Percentiles rank a stretch among this genome's conserved stretches.
phyloP scores from a whole-genome alignment of 331 rosid genomes.

The Erythrophleum ivorense region DNA sequence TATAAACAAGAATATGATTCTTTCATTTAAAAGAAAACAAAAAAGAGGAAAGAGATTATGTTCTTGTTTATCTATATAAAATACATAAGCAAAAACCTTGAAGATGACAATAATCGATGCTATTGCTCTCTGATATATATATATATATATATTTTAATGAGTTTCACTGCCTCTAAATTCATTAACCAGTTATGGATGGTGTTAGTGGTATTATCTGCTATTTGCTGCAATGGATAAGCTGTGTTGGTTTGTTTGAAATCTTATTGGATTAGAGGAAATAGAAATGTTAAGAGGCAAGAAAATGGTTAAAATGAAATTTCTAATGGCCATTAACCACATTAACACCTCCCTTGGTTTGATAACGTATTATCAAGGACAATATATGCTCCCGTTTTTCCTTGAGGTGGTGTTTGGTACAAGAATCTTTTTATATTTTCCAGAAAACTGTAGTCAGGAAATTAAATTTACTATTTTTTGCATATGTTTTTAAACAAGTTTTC shows the following conservation, averaged over 20 bases:
- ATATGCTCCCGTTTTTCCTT: not conserved
- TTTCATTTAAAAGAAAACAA: not conserved
- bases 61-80: not conserved
- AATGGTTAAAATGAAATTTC: slow-evolving; percentile 23
- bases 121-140: not conserved
- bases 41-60: not conserved
- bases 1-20: not conserved
- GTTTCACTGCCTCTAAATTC: not conserved
- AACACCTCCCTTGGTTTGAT: not conserved
- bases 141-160: not conserved
- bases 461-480: not conserved
- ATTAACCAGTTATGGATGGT: slow-evolving; percentile 7
- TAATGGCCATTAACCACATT: not conserved
- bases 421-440: not conserved
- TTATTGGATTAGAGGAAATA: not conserved
- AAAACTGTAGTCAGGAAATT: not conserved
- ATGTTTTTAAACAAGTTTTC: not conserved
- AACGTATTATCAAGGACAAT: no score
- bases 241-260: slow-evolving; percentile 1
- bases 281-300: not conserved
- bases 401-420: not conserved
- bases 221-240: slow-evolving; percentile 5
- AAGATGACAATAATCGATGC: not conserved
- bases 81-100: not conserved
- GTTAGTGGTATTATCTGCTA: not conserved